A percentile compares a stretch with the other conserved stretches of the same genome.
Evolutionary conservation across 176 grass and related monocot species (phyloP).

Genomic region (Urochloa ruziziensis): DNA sequence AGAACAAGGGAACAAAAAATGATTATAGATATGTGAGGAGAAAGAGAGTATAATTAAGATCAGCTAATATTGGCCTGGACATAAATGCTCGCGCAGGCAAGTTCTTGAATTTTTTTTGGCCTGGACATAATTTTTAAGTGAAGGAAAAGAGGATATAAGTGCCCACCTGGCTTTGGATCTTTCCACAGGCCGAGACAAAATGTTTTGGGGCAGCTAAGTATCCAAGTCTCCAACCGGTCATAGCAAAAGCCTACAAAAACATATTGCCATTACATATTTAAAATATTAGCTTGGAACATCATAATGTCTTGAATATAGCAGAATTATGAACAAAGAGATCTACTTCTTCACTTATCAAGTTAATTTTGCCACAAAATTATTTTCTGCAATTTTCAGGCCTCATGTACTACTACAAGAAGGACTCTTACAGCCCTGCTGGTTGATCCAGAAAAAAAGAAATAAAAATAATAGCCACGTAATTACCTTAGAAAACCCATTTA

Average conservation of each 20-base stretch:
- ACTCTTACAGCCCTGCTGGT: neutral
- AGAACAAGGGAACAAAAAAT: neutral
- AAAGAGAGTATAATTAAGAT: neutral
- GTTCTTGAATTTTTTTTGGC: neutral
- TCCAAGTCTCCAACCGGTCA: conserved; percentile 96
- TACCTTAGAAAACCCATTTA: conserved; percentile 89
- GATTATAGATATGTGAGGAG: neutral
- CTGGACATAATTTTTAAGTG: neutral
- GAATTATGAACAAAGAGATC: neutral
- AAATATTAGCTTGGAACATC: conserved; percentile 1
- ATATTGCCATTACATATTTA: neutral
- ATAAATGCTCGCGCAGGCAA: neutral
- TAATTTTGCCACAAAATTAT: neutral
- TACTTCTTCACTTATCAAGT: conserved; percentile 4
- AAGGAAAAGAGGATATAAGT: neutral
- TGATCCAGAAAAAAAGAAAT: neutral
- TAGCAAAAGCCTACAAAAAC: conserved; percentile 84
- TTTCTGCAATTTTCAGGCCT: neutral
- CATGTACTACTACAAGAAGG: neutral
- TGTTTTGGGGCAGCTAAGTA: conserved; percentile 84
- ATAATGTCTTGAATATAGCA: neutral
- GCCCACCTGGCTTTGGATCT: conserved; percentile 88
- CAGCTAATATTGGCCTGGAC: neutral
- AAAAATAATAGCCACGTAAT: neutral
- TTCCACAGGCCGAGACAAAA: conserved; percentile 81